A percentile compares a stretch with the other conserved stretches of the same genome.
Conservation (phyloP, 2,329 filamentous ascomycete species). For the Colletotrichum australisinense region DNA sequence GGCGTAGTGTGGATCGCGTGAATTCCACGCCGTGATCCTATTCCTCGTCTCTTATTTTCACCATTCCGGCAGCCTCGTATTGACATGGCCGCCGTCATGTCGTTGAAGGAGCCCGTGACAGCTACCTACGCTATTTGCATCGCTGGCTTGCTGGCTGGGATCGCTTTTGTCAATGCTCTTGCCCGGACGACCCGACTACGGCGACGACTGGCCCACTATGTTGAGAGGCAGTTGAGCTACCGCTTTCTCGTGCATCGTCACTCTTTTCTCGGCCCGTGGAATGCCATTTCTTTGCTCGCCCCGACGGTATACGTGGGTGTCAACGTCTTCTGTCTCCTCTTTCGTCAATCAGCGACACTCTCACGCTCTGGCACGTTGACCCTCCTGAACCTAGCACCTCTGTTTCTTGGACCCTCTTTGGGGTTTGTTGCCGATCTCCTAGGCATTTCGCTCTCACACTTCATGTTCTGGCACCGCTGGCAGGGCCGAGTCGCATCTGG, state of each 20-base stretch:
- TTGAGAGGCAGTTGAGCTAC: not conserved
- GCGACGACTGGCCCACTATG: not conserved
- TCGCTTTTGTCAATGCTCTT: not conserved
- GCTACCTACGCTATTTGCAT: too few species aligned
- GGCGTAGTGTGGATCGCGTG: too few species aligned
- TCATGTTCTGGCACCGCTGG: not conserved
- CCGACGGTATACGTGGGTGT: not conserved
- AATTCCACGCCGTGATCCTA: too few species aligned
- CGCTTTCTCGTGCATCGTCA: not conserved
- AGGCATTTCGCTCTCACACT: not conserved
- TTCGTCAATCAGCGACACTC: not conserved
- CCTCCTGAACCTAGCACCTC: not conserved
- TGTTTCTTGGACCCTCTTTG: not conserved
- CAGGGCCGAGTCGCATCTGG: not conserved
- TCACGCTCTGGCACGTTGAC: not conserved
- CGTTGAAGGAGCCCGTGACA: too few species aligned
- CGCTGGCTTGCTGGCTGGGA: not conserved
- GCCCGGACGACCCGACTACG: not conserved
- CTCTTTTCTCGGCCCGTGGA: not conserved
- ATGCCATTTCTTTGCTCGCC: not conserved
- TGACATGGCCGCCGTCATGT: too few species aligned
- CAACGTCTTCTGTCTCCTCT: not conserved
- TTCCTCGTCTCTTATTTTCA: too few species aligned
- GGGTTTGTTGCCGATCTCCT: not conserved
- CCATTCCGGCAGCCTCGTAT: too few species aligned